Base-by-base conservation (phyloP, 495 filamentous ascomycete species). In the Aspergillus cristatus region DNA sequence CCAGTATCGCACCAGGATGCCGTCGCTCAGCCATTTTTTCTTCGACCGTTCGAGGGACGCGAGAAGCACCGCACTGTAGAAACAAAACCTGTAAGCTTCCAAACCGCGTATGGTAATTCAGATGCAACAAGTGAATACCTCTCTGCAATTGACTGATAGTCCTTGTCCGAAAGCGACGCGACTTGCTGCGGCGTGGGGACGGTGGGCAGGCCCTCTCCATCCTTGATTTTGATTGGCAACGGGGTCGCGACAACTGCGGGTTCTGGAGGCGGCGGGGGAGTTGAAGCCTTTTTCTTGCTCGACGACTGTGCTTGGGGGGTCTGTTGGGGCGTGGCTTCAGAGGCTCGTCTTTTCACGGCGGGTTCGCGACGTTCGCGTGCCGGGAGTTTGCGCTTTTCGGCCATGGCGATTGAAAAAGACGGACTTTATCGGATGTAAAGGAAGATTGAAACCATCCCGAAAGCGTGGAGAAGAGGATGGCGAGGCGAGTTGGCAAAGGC, bases 1-100 rank as follows among this genome's bases (percentile, higher is more conserved):
- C 82, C 89, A 96, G 59, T 93, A 97, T 47, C 83, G 84, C 43
- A 91, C 87, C 42, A 99, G 84, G 25, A 95, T 79, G 13, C 84
- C 82, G 45, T 94, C 87, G 47, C 71, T 79, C 7, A 87, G 72
- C 93, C 93, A 97, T 75, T 79, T 82, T 47, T 81, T 75, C 38
- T 86, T 85, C 34, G 93, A 97, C 35, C 85, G 76, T 34, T 80
- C 68, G 13, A 99, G 71, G 3, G 93, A 89, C 36, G 84, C 77
- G 34, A 80, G 71, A 34, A 97, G 69, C 6, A 99, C 84, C 34
- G 83, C 86, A 58, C 90, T 96, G 43, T 38, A 46, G 20, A 32
- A 44, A 38, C 18, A 29, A 17, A 30, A 3, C 17, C 33, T 6
- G 39, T 53, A 33, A 56, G 48, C 41, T 17, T 28, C 40, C 16